These are phyloP conservation scores for Cairneyella variabilis DNA, from an alignment of 495 filamentous ascomycete species.

Conservation along the genomic window DNA sequence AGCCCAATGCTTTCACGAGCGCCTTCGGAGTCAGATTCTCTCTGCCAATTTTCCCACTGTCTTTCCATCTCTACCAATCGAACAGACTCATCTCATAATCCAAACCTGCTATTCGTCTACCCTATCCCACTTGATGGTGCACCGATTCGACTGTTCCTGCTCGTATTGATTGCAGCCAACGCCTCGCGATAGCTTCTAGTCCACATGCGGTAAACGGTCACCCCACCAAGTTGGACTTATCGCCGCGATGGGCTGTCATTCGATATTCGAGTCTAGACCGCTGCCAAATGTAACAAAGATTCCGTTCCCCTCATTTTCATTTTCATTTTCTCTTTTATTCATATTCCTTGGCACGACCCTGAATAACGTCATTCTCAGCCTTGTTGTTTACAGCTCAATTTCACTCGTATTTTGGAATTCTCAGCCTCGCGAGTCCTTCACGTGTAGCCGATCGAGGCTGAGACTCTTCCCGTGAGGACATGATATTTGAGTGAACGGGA, in stretches of 20 bases:
- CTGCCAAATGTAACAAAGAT: not conserved
- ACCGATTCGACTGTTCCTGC: not conserved
- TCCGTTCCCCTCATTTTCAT: not conserved
- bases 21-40: too few species aligned
- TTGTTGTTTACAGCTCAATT: not conserved
- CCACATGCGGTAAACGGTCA: conserved; percentile 4
- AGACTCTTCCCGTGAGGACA: not conserved
- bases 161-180: too few species aligned
- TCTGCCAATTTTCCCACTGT: not conserved
- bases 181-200: conserved; percentile 1
- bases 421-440: not conserved
- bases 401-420: not conserved
- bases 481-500: not conserved
- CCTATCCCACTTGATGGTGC: not conserved
- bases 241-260: too few species aligned
- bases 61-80: not conserved
- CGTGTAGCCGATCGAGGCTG: too few species aligned
- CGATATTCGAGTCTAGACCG: too few species aligned
- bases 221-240: too few species aligned
- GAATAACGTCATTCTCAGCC: not conserved
- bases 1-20: too few species aligned
- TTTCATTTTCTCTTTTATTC: not conserved
- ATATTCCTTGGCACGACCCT: not conserved
- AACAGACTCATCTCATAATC: too few species aligned
- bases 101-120: too few species aligned